Evolutionary conservation across 257 asterid genomes (phyloP), one percentile per base, ranked within the genome.

Genomic region (Gynochthodes officinalis): DNA sequence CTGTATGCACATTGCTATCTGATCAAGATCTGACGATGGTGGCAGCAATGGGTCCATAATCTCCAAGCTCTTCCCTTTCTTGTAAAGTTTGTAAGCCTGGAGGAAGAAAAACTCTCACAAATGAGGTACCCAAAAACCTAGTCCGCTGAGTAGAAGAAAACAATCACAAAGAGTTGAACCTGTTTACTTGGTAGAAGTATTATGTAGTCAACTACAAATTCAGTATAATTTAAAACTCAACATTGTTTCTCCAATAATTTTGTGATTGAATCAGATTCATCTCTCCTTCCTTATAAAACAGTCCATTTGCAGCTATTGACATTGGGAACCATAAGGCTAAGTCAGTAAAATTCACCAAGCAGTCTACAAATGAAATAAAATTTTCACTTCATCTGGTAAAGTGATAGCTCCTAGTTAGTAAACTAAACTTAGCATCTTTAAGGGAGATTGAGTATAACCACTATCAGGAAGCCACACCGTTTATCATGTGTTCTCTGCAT

Each of bases 61-160:
- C 66, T 95, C 98, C 66, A 80, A 66, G 77, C 82, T 83, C 73
- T 83, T 84, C 15, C 87, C 86, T 78, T 92, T 88, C 87, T 76
- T 92, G 96, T 89, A 89, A 52, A 87, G 96, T 78, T 78, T 86
- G 86, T 90, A 86, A 21, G 88, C 97, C 99, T 95, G 77, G 58
- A 82, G 12, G 54, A 27, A 73, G 7, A 71, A 65, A 40, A 19
- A 23, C 21, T 33, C 52, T 27, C 30, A 30, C 27, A 49, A 21
- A 28, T 25, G 11, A 55, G 19, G 53, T 49, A 13, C 39, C 6
- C 27, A 11, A 28, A 25, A 28, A n/a, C 44, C 54, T 11, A n/a
- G 1, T 66, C 42, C 1, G 11, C n/a, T 53, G 57, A 55, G 52
- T 35, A 30, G 28, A 21, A 18, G 5, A 37, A 53, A 23, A 69